A percentile compares a stretch with the other conserved stretches of the same genome.
Conservation (phyloP, 1,284 basidiomycete genomes). For the Gastroboletus turbinatus region DNA sequence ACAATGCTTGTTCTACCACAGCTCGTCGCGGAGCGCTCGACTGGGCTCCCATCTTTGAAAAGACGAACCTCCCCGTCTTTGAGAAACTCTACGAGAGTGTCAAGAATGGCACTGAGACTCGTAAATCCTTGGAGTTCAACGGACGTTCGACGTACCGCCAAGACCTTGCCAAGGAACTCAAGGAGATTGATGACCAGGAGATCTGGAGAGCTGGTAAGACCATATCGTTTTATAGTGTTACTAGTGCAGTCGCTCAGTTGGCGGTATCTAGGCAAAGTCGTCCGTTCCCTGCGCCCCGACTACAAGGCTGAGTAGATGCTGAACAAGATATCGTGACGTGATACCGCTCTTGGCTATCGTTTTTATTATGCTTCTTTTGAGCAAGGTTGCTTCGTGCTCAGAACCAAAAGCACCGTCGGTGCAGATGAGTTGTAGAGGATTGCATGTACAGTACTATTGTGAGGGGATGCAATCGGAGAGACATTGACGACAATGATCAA, state of each 20-base stretch:
- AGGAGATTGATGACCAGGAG: conserved; percentile 95
- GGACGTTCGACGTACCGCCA: conserved; percentile 90
- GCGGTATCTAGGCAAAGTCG: conserved; percentile 58
- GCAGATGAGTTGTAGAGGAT: conserved; percentile 15
- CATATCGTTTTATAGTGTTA: not conserved
- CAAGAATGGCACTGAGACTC: conserved; percentile 92
- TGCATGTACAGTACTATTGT: conserved; percentile 21
- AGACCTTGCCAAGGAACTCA: conserved; percentile 92
- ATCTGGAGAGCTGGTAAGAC: conserved; percentile 91
- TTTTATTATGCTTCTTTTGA: conserved; percentile 9
- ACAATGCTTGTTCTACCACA: conserved; percentile 97
- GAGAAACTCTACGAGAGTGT: conserved; percentile 95
- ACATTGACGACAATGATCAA: not conserved
- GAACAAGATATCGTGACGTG: not conserved
- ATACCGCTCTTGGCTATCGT: conserved; percentile 10
- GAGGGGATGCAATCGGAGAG: not conserved
- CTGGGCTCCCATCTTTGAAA: conserved; percentile 99
- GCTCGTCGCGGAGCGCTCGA: conserved; percentile 98
- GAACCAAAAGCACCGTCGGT: conserved; percentile 28
- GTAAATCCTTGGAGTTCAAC: conserved; percentile 97
- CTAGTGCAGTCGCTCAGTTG: conserved; percentile 6
- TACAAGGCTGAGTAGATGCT: conserved; percentile 57
- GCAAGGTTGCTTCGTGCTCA: conserved; percentile 10
- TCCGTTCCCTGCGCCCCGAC: conserved; percentile 77
- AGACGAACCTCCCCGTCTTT: conserved; percentile 91